Percentiles rank a stretch among this genome's conserved stretches.
Conservation (phyloP, 345 rosid genomes). For the Brassica cretica region DNA sequence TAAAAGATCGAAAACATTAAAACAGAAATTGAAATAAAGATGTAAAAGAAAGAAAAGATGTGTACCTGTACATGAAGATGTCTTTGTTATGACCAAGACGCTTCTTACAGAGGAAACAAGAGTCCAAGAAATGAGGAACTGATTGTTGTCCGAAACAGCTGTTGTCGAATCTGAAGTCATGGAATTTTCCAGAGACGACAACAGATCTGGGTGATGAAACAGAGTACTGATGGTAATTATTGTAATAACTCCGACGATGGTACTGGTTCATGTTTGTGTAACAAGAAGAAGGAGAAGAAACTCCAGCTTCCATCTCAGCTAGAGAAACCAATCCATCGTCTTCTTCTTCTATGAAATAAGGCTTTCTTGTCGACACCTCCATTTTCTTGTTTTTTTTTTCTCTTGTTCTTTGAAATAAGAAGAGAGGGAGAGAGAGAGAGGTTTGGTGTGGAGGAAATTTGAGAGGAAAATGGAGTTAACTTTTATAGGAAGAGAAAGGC, state of each 20-base stretch:
- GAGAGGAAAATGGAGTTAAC: slow-evolving; percentile 16
- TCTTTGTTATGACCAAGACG: slow-evolving; percentile 64
- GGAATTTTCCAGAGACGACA: slow-evolving; percentile 39
- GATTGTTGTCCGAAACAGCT: slow-evolving; percentile 32
- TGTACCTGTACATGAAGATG: slow-evolving; percentile 87
- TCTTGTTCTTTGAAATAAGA: background rate
- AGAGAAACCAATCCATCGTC: slow-evolving; percentile 21
- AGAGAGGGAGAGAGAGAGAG: slow-evolving; percentile 20
- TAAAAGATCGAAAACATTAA: background rate
- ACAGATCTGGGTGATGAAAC: slow-evolving; percentile 54
- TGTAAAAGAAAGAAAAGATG: background rate
- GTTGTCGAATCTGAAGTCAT: slow-evolving; percentile 56
- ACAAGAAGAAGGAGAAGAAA: slow-evolving; percentile 43
- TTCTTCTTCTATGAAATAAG: slow-evolving; percentile 39
- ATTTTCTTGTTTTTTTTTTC: slow-evolving; percentile 6
- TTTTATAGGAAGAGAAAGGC: slow-evolving; percentile 35
- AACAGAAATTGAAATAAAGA: background rate
- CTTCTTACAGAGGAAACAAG: slow-evolving; percentile 70
- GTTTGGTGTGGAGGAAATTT: slow-evolving; percentile 32
- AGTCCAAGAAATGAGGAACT: slow-evolving; percentile 63
- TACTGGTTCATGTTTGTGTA: slow-evolving; percentile 30
- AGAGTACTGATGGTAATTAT: slow-evolving; percentile 31
- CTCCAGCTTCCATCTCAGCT: slow-evolving; percentile 36
- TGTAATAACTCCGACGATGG: slow-evolving; percentile 27
- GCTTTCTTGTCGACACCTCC: slow-evolving; percentile 31